phyloP scores from a whole-genome alignment of 2,329 filamentous ascomycete species.

The Domatiomyces globalis region DNA sequence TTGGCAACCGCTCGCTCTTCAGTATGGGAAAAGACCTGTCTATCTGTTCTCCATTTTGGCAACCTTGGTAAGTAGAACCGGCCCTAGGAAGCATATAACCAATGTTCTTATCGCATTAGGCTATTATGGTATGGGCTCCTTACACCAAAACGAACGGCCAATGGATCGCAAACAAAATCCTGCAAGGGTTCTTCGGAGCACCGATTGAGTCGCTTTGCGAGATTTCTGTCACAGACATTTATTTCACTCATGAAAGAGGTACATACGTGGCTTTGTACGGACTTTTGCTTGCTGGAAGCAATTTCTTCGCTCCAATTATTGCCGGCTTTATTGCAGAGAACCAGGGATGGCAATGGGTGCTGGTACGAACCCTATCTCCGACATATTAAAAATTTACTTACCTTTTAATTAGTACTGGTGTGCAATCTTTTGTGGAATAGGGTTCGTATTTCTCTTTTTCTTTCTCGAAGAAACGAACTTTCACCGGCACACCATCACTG shows the following conservation, averaged over 20 bases:
- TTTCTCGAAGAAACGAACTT: slow-evolving; percentile 18
- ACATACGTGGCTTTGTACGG: slow-evolving; percentile 15
- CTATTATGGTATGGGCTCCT: slow-evolving; percentile 34
- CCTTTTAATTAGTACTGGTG: too few species aligned
- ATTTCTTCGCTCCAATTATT: slow-evolving; percentile 26
- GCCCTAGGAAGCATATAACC: too few species aligned
- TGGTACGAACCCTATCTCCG: too few species aligned
- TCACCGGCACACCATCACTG: slow-evolving; percentile 4
- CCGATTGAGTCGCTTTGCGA: slow-evolving; percentile 38
- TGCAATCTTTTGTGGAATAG: too few species aligned
- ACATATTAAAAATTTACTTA: too few species aligned
- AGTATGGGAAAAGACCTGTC: too few species aligned
- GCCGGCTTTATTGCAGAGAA: slow-evolving; percentile 15
- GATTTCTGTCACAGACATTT: slow-evolving; percentile 33
- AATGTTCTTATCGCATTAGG: slow-evolving; percentile 1
- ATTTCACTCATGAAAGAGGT: slow-evolving; percentile 18
- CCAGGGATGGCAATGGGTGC: slow-evolving; percentile 18
- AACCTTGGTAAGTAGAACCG: too few species aligned
- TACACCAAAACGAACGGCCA: slow-evolving; percentile 32
- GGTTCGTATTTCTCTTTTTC: slow-evolving; percentile 13
- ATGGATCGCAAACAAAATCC: slow-evolving; percentile 35
- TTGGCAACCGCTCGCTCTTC: too few species aligned
- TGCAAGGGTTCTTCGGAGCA: slow-evolving; percentile 35
- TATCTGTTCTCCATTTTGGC: too few species aligned
- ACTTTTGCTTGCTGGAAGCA: slow-evolving; percentile 12